Evolutionary conservation across 441 rosid genomes (phyloP).

Genomic region (Dalechampia spathulata): DNA sequence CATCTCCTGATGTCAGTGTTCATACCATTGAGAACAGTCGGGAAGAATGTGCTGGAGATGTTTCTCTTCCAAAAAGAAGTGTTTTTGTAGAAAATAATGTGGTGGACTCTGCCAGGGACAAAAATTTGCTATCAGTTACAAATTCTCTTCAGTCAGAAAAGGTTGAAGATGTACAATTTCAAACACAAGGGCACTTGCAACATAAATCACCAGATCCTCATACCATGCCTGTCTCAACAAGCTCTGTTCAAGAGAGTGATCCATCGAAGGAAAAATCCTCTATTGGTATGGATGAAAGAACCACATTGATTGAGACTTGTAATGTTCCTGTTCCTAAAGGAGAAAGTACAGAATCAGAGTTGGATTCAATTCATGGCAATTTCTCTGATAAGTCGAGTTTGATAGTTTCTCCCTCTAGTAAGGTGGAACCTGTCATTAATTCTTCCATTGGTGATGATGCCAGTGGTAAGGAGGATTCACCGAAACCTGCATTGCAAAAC

Average conservation of each 20-base stretch:
- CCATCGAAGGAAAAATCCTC: slow-evolving; percentile 33
- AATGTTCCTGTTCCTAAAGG: slow-evolving; percentile 29
- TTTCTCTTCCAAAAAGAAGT: slow-evolving; percentile 31
- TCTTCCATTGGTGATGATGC: slow-evolving; percentile 32
- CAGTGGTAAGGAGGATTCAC: slow-evolving; percentile 24
- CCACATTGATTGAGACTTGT: slow-evolving; percentile 25
- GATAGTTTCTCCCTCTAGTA: slow-evolving; percentile 32
- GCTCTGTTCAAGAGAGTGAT: slow-evolving; percentile 32
- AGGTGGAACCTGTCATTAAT: slow-evolving; percentile 34
- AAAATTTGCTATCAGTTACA: slow-evolving; percentile 25
- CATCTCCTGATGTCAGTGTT: slow-evolving; percentile 18
- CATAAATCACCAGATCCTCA: slow-evolving; percentile 31
- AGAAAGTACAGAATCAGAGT: slow-evolving; percentile 30
- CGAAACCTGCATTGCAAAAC: slow-evolving; percentile 26
- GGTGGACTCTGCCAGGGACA: slow-evolving; percentile 30
- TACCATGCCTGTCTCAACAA: slow-evolving; percentile 27
- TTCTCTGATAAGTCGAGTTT: slow-evolving; percentile 20
- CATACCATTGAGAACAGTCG: slow-evolving; percentile 18
- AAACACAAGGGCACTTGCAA: slow-evolving; percentile 25
- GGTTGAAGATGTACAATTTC: slow-evolving; percentile 29
- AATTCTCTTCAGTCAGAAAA: slow-evolving; percentile 32
- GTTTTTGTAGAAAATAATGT: slow-evolving; percentile 28
- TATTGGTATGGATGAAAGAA: slow-evolving; percentile 21
- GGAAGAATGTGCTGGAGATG: slow-evolving; percentile 29
- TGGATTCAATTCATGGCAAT: slow-evolving; percentile 27